Base-by-base conservation (phyloP, 169 alveolate species). In the Sarcocystis neurona region DNA sequence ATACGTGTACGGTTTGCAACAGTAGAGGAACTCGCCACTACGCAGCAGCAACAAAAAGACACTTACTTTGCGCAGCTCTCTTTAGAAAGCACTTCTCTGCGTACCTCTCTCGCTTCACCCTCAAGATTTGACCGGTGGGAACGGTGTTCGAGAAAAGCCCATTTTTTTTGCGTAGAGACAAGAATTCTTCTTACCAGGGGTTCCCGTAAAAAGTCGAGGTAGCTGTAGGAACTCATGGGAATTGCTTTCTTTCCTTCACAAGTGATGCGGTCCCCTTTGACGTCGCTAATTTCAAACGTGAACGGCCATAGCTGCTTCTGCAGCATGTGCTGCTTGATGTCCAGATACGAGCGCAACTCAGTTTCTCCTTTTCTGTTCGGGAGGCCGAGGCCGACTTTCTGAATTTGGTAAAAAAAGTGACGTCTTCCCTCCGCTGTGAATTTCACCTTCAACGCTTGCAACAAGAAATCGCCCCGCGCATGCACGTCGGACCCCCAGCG, bases 141-240 rank as follows among this genome's bases (percentile, higher is more conserved):
- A n/a, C n/a, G n/a, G n/a, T n/a, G n/a, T n/a, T n/a, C n/a, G n/a
- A n/a, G n/a, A n/a, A n/a, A n/a, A n/a, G n/a, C n/a, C n/a, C n/a
- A n/a, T n/a, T n/a, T n/a, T n/a, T n/a, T n/a, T n/a, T n/a, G n/a
- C n/a, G n/a, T n/a, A n/a, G n/a, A n/a, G n/a, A n/a, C n/a, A n/a
- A n/a, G 10, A 15, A 20, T 27, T 30, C 84, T 66, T 43, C 92
- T 90, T 30, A 85, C 90, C 32, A 68, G 85, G 23, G 90, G 89
- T 53, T 94, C 96, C 10, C 96, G 86, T 43, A 94, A 53, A 79
- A 94, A 94, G 75, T 94, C 94, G 47, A 94, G 85, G 79, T 94
- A 94, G 74, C 92, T 87, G 89, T 94, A 93, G 30, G 96, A 94
- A 56, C 94, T 90, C 93, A 94, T 93, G 56, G 94, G 89, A 70